A percentile compares a stretch with the other conserved stretches of the same genome.
Conservation (phyloP, 257 asterid genomes). For the Mentha longifolia region DNA sequence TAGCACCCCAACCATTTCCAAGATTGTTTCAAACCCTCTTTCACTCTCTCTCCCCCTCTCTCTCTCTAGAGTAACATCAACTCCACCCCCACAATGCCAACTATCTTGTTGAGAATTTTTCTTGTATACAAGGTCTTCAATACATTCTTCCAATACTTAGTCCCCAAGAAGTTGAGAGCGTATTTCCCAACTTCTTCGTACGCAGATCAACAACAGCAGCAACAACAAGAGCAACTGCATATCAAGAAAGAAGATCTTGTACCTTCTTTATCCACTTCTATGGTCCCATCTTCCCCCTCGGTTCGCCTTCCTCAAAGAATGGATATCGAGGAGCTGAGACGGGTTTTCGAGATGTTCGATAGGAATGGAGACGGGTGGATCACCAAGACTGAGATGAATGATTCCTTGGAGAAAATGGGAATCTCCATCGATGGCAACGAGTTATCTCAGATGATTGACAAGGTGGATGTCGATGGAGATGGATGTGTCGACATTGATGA, state of each 20-base stretch:
- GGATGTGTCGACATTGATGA: conserved; percentile 66
- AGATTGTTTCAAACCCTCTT: not conserved
- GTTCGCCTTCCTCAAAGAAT: conserved; percentile 28
- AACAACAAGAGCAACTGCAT: conserved; percentile 14
- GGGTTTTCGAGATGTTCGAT: conserved; percentile 63
- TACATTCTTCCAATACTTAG: conserved; percentile 43
- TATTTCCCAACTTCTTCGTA: conserved; percentile 50
- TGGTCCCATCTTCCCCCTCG: not conserved
- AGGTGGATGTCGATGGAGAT: conserved; percentile 54
- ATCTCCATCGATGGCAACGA: conserved; percentile 56
- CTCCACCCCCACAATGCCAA: conserved; percentile 39
- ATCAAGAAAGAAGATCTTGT: conserved; percentile 10
- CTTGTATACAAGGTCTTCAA: conserved; percentile 48
- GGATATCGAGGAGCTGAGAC: conserved; percentile 53
- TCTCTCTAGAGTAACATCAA: not conserved
- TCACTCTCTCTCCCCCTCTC: not conserved
- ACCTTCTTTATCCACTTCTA: not conserved
- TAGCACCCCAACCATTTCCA: conserved; percentile 34
- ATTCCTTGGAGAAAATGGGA: conserved; percentile 68
- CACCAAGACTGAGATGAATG: conserved; percentile 54
- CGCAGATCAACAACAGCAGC: conserved; percentile 31
- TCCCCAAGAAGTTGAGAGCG: conserved; percentile 54
- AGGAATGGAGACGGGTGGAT: conserved; percentile 66
- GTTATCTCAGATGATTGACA: conserved; percentile 50
- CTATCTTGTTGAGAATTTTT: conserved; percentile 43